Conservation (phyloP, 257 asterid species). For the Solanum lycopersicoides region DNA sequence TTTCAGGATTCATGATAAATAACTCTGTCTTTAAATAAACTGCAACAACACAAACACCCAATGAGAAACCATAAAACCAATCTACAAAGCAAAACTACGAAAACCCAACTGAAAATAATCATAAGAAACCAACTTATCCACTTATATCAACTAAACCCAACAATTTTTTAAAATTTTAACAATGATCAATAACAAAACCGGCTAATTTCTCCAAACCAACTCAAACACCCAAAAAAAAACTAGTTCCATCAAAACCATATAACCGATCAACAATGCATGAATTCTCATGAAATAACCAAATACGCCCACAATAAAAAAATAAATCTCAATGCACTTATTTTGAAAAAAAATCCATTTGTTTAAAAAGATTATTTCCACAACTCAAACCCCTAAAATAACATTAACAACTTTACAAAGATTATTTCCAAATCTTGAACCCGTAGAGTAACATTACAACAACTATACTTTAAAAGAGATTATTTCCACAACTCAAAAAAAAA, state of each 20-base stretch:
- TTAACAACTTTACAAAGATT: too few species aligned
- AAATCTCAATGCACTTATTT: background rate
- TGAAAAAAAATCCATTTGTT: background rate
- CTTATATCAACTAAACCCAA: background rate
- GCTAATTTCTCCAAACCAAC: background rate
- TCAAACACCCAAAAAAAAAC: background rate
- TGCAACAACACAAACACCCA: background rate
- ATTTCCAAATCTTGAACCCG: too few species aligned
- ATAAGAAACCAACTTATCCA: background rate
- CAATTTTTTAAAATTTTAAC: background rate
- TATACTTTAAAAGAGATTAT: too few species aligned
- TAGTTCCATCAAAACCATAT: background rate
- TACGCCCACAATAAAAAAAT: background rate
- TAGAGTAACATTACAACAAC: background rate
- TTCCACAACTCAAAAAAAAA: background rate
- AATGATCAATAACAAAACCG: background rate
- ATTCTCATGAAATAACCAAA: background rate
- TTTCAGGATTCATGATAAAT: constrained; percentile 57
- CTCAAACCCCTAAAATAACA: background rate
- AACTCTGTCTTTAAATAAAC: background rate
- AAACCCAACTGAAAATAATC: background rate
- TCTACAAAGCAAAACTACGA: background rate
- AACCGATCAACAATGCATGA: background rate
- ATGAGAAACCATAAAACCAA: background rate
- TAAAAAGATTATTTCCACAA: too few species aligned